Percentiles rank a stretch among this genome's conserved stretches.
These are phyloP conservation scores for Calocera cornea DNA, from an alignment of 768 basidiomycete species.

Conservation along the genomic window DNA sequence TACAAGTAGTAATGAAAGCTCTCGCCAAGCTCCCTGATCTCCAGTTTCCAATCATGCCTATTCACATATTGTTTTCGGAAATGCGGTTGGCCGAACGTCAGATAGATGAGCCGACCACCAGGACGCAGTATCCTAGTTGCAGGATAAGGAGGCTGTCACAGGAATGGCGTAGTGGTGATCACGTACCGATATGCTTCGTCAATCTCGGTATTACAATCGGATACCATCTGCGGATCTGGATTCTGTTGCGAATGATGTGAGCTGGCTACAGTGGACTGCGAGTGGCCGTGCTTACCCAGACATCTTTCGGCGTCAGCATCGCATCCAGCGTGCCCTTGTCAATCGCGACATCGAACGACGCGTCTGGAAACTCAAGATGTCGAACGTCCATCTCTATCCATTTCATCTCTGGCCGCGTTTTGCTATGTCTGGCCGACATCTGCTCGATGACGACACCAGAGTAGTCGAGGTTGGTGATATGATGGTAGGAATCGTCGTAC, in stretches of 20 bases:
- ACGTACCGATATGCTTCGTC: constrained; percentile 37
- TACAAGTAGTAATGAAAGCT: constrained; percentile 77
- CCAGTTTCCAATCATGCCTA: constrained; percentile 42
- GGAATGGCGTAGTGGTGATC: background rate
- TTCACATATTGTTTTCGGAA: constrained; percentile 60
- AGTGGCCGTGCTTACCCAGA: constrained; percentile 44
- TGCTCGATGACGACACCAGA: constrained; percentile 60
- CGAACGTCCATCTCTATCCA: constrained; percentile 83
- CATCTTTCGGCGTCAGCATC: constrained; percentile 72
- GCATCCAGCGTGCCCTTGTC: constrained; percentile 91
- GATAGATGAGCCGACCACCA: constrained; percentile 53
- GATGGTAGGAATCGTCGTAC: constrained; percentile 75
- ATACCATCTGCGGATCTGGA: constrained; percentile 55
- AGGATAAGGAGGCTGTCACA: background rate
- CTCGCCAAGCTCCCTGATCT: constrained; percentile 60
- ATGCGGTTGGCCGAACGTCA: constrained; percentile 84
- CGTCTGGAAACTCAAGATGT: constrained; percentile 43
- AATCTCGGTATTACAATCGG: constrained; percentile 62
- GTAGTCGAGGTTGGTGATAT: constrained; percentile 76
- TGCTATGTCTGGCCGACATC: constrained; percentile 46
- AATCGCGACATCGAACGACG: constrained; percentile 62
- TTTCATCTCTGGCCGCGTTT: constrained; percentile 48
- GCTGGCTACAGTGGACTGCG: background rate
- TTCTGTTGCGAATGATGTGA: constrained; percentile 33
- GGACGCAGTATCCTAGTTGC: constrained; percentile 47